Conservation (phyloP, 106 monocot genomes). For the Alisma plantagoaquatica region DNA sequence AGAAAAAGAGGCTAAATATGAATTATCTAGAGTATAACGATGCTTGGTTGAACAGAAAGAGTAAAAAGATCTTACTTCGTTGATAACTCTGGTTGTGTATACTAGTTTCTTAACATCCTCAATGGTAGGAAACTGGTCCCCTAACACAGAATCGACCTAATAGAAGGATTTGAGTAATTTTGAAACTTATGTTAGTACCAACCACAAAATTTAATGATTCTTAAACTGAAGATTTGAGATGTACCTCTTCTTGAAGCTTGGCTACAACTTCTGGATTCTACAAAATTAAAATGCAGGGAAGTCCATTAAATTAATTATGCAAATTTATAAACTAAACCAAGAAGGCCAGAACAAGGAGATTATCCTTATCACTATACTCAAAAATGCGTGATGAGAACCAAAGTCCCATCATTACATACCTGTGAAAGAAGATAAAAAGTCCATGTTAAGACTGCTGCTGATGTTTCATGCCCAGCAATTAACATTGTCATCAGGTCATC, state of each 20-base stretch:
- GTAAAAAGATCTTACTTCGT: conserved; percentile 58
- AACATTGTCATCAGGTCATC: conserved; percentile 99
- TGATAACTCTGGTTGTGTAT: conserved; percentile 87
- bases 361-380: too few species aligned
- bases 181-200: too few species aligned
- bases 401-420: too few species aligned
- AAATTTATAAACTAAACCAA: too few species aligned
- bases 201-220: too few species aligned
- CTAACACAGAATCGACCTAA: conserved; percentile 80
- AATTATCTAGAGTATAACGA: neutral
- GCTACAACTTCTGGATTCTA: conserved; percentile 60
- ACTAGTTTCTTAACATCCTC: conserved; percentile 89
- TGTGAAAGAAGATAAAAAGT: conserved; percentile 95
- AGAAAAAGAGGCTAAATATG: neutral
- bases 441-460: conserved; percentile 97
- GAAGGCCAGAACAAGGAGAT: too few species aligned
- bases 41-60: neutral
- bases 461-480: conserved; percentile 98
- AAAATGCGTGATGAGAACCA: too few species aligned
- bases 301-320: too few species aligned
- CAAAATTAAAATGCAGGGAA: conserved; percentile 12
- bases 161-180: too few species aligned
- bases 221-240: too few species aligned
- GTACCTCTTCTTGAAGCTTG: conserved; percentile 95
- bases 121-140: conserved; percentile 75